Conservation (phyloP, 148 eudicot species). For the Vaccinium macrocarpon region DNA sequence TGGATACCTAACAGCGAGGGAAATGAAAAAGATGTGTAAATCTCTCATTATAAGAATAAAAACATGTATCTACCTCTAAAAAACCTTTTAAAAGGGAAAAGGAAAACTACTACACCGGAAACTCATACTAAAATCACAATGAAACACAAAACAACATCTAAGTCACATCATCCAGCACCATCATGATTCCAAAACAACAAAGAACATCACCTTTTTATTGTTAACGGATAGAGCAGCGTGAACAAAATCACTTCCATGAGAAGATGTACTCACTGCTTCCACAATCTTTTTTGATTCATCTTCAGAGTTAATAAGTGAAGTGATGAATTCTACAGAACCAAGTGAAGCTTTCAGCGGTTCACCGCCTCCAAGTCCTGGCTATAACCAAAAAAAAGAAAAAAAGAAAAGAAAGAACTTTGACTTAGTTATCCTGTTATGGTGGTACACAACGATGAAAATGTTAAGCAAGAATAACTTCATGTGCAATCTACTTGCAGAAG, state of each 20-base stretch:
- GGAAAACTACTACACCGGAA: neutral
- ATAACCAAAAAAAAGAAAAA: constrained; percentile 27
- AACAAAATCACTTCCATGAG: constrained; percentile 75
- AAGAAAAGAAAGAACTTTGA: constrained; percentile 3
- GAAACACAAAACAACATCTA: neutral
- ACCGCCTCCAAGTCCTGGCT: constrained; percentile 85
- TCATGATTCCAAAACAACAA: neutral
- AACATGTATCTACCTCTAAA: neutral
- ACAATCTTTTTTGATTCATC: constrained; percentile 68
- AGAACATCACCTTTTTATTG: constrained; percentile 59
- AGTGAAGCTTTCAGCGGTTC: constrained; percentile 72
- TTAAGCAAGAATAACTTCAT: neutral
- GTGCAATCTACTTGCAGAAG: constrained; percentile 1
- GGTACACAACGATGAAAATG: constrained; percentile 7
- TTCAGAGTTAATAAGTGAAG: constrained; percentile 66
- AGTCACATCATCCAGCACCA: neutral
- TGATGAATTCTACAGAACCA: constrained; percentile 89
- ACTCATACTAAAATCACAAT: neutral
- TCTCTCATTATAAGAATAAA: neutral
- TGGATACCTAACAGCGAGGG: neutral
- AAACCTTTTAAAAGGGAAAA: neutral
- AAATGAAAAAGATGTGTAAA: neutral
- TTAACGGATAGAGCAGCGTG: constrained; percentile 91
- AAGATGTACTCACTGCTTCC: constrained; percentile 73
- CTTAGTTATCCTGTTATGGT: constrained; percentile 18